Evolutionary conservation across 139 green algal genomes (phyloP), one percentile per base, ranked within the genome.

Genomic region (Coelastrella sp.): DNA sequence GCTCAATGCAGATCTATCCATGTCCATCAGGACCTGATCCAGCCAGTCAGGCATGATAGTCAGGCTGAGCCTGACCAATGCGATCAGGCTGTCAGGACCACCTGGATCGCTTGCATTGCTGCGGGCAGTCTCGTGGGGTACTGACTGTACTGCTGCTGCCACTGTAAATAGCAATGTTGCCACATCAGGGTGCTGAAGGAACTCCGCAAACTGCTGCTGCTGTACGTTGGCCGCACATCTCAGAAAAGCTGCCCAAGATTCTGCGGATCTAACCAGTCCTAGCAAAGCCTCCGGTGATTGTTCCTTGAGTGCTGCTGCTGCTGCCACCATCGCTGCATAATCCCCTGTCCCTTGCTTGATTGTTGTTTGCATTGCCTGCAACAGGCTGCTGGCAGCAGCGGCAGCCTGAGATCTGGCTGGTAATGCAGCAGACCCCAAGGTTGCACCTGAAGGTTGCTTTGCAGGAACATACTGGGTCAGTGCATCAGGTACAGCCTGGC

Each of bases 121-220:
- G 17, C 17, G 68, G 10, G 19, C 19, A 57, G 80, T 60, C 13
- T 23, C 60, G 81, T 22, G 8, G 20, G 81, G 22, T 47, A 60
- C 11, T 54, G 17, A 23, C 81, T 86, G 81, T 22, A 86, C 82
- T 61, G 82, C 82, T 65, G 65, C 32, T 78, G 82, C 64, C 7
- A 65, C 82, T 20, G 5, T 4, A 32, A 16, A 32, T 14, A 79
- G 5, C 58, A 79, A 64, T 8, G 3, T 8, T 10, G 19, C 10
- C 7, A 74, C 58, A n/a, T 17, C 80, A 74, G 80, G 60, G 32
- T 32, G 60, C 59, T 86, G 8, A 8, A 20, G 4, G 71, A 73
- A 16, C 8, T 16, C 78, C 47, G 47, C 56, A 2, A 32, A 58
- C 65, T 79, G 82, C 82, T 88, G 65, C 64, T 66, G 82, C 61